These are phyloP conservation scores for Ophiostoma perfectum DNA, from an alignment of 2,329 filamentous ascomycete species.

Conservation along the genomic window DNA sequence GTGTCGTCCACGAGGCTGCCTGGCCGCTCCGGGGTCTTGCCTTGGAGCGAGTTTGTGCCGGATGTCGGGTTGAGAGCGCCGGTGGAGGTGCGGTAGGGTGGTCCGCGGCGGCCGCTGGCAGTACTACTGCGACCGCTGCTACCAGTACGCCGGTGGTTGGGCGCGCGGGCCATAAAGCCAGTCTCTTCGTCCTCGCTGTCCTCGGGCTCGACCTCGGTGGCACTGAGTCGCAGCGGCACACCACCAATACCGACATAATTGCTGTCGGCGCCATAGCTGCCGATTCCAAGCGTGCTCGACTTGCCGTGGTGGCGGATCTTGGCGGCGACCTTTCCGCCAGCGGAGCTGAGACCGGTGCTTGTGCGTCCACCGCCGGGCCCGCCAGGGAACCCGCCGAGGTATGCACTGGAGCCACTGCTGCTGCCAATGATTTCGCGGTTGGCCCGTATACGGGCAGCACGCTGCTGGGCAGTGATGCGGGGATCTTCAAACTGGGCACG, in stretches of 20 bases:
- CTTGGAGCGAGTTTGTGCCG: conserved; percentile 30
- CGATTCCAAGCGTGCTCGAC: conserved; percentile 64
- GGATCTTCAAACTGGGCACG: conserved; percentile 89
- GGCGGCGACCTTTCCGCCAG: conserved; percentile 60
- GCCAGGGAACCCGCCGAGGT: conserved; percentile 41
- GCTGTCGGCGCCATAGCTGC: conserved; percentile 70
- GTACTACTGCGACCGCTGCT: conserved; percentile 71
- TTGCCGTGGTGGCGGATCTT: conserved; percentile 81
- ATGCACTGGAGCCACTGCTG: conserved; percentile 40
- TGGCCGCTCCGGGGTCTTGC: conserved; percentile 51
- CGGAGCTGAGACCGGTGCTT: conserved; percentile 56
- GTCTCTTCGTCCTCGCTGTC: conserved; percentile 73
- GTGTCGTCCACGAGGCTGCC: conserved; percentile 46
- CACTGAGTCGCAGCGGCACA: conserved; percentile 84
- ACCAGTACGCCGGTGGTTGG: conserved; percentile 64
- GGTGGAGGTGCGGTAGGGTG: conserved; percentile 46
- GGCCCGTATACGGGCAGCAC: conserved; percentile 80
- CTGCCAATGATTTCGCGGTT: conserved; percentile 74
- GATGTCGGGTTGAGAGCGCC: conserved; percentile 38
- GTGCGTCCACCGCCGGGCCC: conserved; percentile 44
- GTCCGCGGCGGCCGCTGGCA: conserved; percentile 46
- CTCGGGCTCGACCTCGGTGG: conserved; percentile 89
- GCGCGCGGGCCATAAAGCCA: conserved; percentile 16
- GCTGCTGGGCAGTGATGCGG: conserved; percentile 72
- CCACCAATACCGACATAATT: conserved; percentile 71